Conservation (phyloP, 169 alveolate genomes). For the Plasmodium gonderi region DNA sequence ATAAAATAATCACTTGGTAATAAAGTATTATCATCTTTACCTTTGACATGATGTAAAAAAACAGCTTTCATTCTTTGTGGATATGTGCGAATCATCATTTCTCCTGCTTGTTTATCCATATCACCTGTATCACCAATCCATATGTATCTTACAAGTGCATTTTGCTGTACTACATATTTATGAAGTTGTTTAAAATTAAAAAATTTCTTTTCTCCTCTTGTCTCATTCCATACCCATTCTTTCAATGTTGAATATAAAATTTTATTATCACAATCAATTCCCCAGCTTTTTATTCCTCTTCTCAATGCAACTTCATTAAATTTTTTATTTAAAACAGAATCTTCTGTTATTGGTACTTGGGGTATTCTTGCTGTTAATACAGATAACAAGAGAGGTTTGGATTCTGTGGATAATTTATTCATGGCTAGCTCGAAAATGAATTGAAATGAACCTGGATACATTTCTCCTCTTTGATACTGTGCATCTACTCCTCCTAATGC, state of each 20-base stretch:
- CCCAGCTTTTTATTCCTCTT: constrained; percentile 87
- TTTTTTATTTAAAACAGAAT: constrained; percentile 81
- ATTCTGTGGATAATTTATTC: constrained; percentile 79
- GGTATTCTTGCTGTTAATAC: constrained; percentile 90
- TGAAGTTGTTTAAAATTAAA: constrained; percentile 85
- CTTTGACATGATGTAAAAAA: constrained; percentile 86
- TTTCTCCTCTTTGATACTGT: constrained; percentile 86
- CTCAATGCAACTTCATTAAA: constrained; percentile 86
- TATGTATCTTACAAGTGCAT: constrained; percentile 81
- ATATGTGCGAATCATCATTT: constrained; percentile 85
- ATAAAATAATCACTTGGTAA: constrained; percentile 87
- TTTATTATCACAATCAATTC: constrained; percentile 87
- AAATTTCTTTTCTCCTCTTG: constrained; percentile 87
- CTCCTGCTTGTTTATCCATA: constrained; percentile 89
- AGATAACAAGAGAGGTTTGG: constrained; percentile 85
- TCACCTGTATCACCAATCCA: constrained; percentile 92
- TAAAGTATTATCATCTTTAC: constrained; percentile 61
- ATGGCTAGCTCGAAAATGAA: constrained; percentile 86
- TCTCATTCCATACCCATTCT: constrained; percentile 89
- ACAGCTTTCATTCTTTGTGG: constrained; percentile 87
- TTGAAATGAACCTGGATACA: constrained; percentile 85
- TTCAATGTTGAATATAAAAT: constrained; percentile 86
- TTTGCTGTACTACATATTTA: constrained; percentile 80
- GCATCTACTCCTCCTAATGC: constrained; percentile 90
- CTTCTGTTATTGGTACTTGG: constrained; percentile 89